Base-by-base conservation (phyloP, 192 early-diverging fungal species). In the Cetraspora pellucida region DNA sequence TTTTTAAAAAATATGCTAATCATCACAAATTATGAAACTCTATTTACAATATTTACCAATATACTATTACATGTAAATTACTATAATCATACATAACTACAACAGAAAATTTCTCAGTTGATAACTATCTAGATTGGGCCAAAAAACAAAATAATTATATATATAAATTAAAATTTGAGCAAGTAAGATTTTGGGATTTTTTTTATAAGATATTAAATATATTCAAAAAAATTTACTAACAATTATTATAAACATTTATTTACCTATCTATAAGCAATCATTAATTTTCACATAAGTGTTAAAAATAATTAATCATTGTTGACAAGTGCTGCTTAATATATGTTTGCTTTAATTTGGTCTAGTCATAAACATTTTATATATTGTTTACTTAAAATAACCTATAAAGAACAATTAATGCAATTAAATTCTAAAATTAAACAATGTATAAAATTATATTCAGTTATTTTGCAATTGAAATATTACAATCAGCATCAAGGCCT, bases 161-260 rank as follows among this genome's bases (percentile, higher is more conserved):
- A 25, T 69, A 49, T 69, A 7, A 69, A 69, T 11, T 69, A 49
- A 69, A 69, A 69, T 69, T 21, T 47, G 19, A 69, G 49, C 67
- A 69, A 27, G 64, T 66, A 66, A 37, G 14, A 10, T 2, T 2
- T 66, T n/a, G n/a, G n/a, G n/a, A n/a, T n/a, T n/a, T n/a, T n/a
- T n/a, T 66, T 25, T 13, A 30, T 45, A 13, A 19, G 2, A 4
- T 16, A 66, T 5, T 10, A 37, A 30, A 66, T 37, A 30, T 37
- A n/a, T 66, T 44, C 5, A 4, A 37, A 19, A 44, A 1, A 5
- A 5, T 16, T 1, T 10, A 52, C 14, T 37, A 10, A 66, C 17
- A 10, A 37, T 17, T 66, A 30, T 45, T 37, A 13, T 37, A 66
- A 31, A 43, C 30, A 28, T 66, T 66, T n/a, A n/a, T n/a, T n/a